Conservation (phyloP, 2,329 filamentous ascomycete genomes). For the Pleoardoris graminearum region DNA sequence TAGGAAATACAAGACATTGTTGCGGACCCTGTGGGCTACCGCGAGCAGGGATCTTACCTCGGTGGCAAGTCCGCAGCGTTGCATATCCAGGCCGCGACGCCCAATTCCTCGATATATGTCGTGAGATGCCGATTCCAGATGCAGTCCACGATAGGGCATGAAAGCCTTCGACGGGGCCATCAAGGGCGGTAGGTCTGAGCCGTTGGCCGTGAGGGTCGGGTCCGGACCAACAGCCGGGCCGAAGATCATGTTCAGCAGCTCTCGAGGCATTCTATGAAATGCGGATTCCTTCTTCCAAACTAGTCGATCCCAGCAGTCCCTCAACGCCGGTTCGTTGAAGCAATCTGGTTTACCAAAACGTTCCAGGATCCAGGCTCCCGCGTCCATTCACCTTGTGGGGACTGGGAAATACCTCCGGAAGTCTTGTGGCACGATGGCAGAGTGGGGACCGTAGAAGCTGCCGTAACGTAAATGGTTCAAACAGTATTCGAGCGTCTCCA, state of each 20-base stretch:
- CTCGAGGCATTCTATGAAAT: not conserved
- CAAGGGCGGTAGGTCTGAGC: not conserved
- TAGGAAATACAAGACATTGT: not conserved
- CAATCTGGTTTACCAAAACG: not conserved
- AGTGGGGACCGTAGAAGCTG: not conserved
- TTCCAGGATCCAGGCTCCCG: not conserved
- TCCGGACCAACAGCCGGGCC: not conserved
- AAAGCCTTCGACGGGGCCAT: not conserved
- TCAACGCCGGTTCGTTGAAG: not conserved
- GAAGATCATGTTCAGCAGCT: not conserved
- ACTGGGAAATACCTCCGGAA: not conserved
- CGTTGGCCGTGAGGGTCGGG: not conserved
- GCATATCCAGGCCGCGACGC: not conserved
- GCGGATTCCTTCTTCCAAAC: not conserved
- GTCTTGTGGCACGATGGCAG: not conserved
- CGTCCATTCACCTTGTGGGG: not conserved
- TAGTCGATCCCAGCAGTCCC: not conserved
- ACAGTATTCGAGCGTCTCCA: not conserved
- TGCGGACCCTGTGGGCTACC: not conserved
- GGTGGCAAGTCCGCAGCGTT: not conserved
- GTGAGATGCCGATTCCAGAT: too few relatives aligned
- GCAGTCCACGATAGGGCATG: not conserved
- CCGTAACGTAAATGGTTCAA: not conserved
- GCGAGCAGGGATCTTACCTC: not conserved
- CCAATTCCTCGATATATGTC: too few relatives aligned